phyloP scores from a whole-genome alignment of 768 basidiomycete genomes.

The Termitomyces bulborhizus region DNA sequence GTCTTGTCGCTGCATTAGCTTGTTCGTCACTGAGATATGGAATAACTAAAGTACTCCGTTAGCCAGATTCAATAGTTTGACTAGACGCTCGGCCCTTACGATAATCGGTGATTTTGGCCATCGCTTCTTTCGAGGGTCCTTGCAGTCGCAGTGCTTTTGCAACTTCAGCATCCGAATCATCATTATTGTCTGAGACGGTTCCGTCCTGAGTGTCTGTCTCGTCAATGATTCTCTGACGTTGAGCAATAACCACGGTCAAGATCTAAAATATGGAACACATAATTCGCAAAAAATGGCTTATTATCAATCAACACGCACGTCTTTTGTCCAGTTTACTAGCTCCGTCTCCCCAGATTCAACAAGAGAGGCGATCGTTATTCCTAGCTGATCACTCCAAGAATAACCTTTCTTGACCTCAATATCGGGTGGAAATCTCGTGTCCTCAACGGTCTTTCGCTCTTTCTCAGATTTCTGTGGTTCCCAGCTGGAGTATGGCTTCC shows the following conservation, averaged over 20 bases:
- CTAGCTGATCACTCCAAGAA: conserved; percentile 85
- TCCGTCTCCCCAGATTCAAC: conserved; percentile 56
- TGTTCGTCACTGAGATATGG: conserved; percentile 71
- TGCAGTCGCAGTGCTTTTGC: conserved; percentile 18
- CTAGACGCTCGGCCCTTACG: conserved; percentile 38
- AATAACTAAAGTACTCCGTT: conserved; percentile 43
- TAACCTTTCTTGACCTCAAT: conserved; percentile 83
- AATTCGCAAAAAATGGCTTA: background rate
- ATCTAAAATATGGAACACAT: conserved; percentile 35
- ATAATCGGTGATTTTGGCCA: conserved; percentile 67
- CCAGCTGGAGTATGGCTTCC: conserved; percentile 83
- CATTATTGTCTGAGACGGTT: conserved; percentile 26
- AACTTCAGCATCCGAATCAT: conserved; percentile 12
- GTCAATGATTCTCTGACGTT: conserved; percentile 54
- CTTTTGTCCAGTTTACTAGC: conserved; percentile 74
- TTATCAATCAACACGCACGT: conserved; percentile 42
- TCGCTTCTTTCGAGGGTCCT: conserved; percentile 62
- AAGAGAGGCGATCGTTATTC: conserved; percentile 73
- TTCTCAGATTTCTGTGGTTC: conserved; percentile 46
- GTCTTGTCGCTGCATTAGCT: conserved; percentile 69
- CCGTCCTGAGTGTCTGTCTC: conserved; percentile 38
- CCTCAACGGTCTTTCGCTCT: conserved; percentile 31
- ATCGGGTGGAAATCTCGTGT: conserved; percentile 52
- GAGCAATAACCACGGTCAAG: conserved; percentile 49
- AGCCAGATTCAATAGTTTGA: background rate